Percentiles rank a stretch among this genome's conserved stretches.
phyloP scores from a whole-genome alignment of 2,329 filamentous ascomycete genomes.

The Nectriaceae sp. region DNA sequence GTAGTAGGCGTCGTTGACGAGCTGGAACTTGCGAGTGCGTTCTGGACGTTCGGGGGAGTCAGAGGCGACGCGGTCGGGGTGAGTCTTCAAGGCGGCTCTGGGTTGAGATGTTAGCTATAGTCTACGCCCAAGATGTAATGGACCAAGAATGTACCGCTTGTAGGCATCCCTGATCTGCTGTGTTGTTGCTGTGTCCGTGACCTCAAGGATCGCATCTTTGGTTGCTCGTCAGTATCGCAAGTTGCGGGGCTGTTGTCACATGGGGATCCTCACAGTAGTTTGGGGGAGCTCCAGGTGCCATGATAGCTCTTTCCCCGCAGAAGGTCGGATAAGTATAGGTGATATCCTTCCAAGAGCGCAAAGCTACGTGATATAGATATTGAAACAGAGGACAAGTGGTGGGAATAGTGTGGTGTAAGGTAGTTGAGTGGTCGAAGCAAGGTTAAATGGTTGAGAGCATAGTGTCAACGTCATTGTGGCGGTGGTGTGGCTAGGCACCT shows the following conservation, averaged over 20 bases:
- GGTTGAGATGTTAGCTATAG: conserved; percentile 15
- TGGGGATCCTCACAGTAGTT: conserved; percentile 58
- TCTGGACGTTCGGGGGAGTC: conserved; percentile 80
- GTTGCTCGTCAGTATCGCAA: conserved; percentile 15
- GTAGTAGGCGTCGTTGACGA: conserved; percentile 92
- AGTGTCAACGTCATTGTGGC: conserved; percentile 47
- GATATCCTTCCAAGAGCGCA: no score
- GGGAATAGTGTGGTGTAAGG: neutral
- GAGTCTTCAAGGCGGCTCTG: conserved; percentile 85
- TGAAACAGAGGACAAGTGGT: neutral
- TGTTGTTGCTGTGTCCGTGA: conserved; percentile 72
- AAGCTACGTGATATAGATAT: no score
- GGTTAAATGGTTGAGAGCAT: conserved; percentile 13
- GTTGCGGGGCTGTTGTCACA: conserved; percentile 15
- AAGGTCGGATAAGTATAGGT: neutral
- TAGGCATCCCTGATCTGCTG: conserved; percentile 92
- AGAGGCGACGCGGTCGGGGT: conserved; percentile 85
- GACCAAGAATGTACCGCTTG: conserved; percentile 64
- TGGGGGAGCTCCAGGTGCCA: conserved; percentile 47
- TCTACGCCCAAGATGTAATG: neutral
- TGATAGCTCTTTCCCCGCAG: conserved; percentile 21
- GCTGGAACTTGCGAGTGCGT: conserved; percentile 87
- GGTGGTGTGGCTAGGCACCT: conserved; percentile 29
- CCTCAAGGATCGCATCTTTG: conserved; percentile 72
- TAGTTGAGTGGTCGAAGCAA: conserved; percentile 4